phyloP scores from a whole-genome alignment of 140 eudicot species.

The Senecio squalidus region DNA sequence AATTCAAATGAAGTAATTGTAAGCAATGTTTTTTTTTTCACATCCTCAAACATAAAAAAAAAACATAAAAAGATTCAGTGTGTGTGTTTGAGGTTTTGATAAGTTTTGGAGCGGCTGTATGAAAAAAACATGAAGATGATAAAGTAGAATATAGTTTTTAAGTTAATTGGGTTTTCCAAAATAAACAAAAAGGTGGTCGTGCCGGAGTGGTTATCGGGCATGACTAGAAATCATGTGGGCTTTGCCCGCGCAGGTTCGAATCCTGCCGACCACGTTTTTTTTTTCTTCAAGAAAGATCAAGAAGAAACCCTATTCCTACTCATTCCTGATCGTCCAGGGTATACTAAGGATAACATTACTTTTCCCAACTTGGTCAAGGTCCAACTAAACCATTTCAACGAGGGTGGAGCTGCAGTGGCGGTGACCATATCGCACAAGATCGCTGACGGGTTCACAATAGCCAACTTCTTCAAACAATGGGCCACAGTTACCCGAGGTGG shows the following conservation, averaged over 20 bases:
- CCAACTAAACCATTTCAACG: too few species aligned
- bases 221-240: constrained; percentile 98
- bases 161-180: fast-evolving
- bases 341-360: too few species aligned
- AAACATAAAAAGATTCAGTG: too few species aligned
- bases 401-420: too few species aligned
- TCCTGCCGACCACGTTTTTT: constrained; percentile 81
- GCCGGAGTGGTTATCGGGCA: constrained; percentile 99
- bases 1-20: not conserved
- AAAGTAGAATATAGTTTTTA: not conserved
- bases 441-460: too few species aligned
- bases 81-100: constrained; percentile 19
- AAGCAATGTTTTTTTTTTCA: not conserved
- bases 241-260: constrained; percentile 99
- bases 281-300: too few species aligned
- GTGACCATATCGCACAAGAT: too few species aligned
- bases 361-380: too few species aligned
- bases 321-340: too few species aligned
- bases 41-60: not conserved
- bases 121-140: not conserved
- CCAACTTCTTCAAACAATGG: too few species aligned
- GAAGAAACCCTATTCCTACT: too few species aligned
- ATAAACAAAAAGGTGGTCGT: constrained; percentile 48
- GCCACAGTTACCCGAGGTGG: too few species aligned
- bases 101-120: constrained; percentile 3